Evolutionary conservation across 495 filamentous ascomycete species (phyloP).

Genomic region (Aspergillus sparsus): DNA sequence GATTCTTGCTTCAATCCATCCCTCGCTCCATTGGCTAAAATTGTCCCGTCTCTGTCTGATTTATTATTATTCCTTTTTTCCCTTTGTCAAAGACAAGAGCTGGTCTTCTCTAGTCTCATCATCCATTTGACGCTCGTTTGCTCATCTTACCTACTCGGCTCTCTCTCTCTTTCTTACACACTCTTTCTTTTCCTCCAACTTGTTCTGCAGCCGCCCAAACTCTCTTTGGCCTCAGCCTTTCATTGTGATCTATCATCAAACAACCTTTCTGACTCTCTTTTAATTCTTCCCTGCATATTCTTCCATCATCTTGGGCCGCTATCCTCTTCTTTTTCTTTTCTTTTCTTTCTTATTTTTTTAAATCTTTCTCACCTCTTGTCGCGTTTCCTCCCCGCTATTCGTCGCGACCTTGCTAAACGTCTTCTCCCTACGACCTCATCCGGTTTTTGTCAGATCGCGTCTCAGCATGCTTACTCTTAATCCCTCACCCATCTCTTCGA

Average conservation of each 20-base stretch:
- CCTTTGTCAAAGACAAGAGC: slow-evolving; percentile 15
- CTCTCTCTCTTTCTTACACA: slow-evolving; percentile 19
- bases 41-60: slow-evolving; percentile 1
- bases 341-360: neutral
- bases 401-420: slow-evolving; percentile 9
- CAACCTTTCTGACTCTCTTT: slow-evolving; percentile 6
- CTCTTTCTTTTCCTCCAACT: slow-evolving; percentile 16
- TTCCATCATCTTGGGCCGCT: slow-evolving; percentile 2
- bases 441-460: slow-evolving; percentile 24
- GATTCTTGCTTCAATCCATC: neutral
- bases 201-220: slow-evolving; percentile 17
- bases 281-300: slow-evolving; percentile 7
- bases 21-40: neutral
- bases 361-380: neutral
- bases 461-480: slow-evolving; percentile 35
- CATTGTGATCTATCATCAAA: slow-evolving; percentile 18
- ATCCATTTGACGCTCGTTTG: neutral
- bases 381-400: slow-evolving; percentile 1
- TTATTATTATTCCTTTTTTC: slow-evolving; percentile 2
- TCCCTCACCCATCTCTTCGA: slow-evolving; percentile 21
- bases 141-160: neutral
- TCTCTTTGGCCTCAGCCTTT: slow-evolving; percentile 15
- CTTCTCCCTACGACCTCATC: slow-evolving; percentile 3
- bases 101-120: slow-evolving; percentile 8
- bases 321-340: neutral